Conservation (phyloP, 495 filamentous ascomycete species). For the Pyrenula aspistea region DNA sequence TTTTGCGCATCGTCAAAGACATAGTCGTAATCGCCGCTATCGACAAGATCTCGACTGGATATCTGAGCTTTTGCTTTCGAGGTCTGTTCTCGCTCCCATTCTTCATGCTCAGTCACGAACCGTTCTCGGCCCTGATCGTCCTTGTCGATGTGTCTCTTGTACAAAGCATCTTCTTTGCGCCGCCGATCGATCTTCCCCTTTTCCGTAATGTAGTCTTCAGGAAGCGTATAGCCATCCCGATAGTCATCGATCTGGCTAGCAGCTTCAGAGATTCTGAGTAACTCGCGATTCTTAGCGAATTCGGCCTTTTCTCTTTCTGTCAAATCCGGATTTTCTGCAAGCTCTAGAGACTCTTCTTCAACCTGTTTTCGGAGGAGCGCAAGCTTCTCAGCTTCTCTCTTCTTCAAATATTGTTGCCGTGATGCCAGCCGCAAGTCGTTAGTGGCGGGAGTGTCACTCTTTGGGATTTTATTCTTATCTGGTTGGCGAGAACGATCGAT, state of each 20-base stretch:
- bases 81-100: constrained; percentile 89
- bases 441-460: constrained; percentile 36
- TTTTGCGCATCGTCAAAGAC: constrained; percentile 82
- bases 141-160: constrained; percentile 80
- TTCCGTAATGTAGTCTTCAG: constrained; percentile 89
- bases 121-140: constrained; percentile 82
- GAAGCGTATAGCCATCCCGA: constrained; percentile 85
- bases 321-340: constrained; percentile 63
- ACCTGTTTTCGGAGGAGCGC: constrained; percentile 82
- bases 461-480: background rate
- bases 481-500: background rate
- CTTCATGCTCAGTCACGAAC: constrained; percentile 87
- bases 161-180: constrained; percentile 81
- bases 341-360: constrained; percentile 75
- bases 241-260: constrained; percentile 81
- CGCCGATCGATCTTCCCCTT: constrained; percentile 83
- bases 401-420: constrained; percentile 86
- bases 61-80: constrained; percentile 86
- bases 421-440: constrained; percentile 70
- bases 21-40: constrained; percentile 86
- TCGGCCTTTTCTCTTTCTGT: constrained; percentile 75
- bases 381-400: constrained; percentile 75
- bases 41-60: constrained; percentile 56
- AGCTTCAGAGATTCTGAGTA: constrained; percentile 80
- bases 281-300: constrained; percentile 80